Conservation (phyloP, 257 asterid genomes). For the Salvia miltiorrhiza region DNA sequence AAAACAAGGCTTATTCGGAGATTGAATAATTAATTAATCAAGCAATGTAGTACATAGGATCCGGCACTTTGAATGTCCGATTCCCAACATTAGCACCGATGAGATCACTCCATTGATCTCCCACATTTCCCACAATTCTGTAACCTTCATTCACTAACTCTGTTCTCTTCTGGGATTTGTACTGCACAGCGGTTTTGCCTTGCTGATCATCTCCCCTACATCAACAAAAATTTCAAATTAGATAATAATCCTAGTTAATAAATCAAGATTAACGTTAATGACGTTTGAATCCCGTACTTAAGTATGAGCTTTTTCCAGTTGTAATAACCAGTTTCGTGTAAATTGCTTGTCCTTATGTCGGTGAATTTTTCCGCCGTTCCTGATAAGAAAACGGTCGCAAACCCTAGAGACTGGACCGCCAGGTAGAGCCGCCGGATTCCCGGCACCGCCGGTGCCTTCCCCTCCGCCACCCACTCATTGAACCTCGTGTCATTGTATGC, state of each 20-base stretch:
- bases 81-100: slow-evolving; percentile 36
- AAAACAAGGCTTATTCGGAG: too few species aligned
- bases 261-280: neutral
- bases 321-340: slow-evolving; percentile 39
- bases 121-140: slow-evolving; percentile 56
- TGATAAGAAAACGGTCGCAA: slow-evolving; percentile 31
- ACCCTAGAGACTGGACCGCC: slow-evolving; percentile 21
- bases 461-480: slow-evolving; percentile 44
- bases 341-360: slow-evolving; percentile 23
- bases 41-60: slow-evolving; percentile 55
- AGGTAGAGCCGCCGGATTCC: slow-evolving; percentile 27
- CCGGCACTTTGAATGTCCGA: slow-evolving; percentile 60
- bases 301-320: slow-evolving; percentile 39
- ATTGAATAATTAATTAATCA: too few species aligned
- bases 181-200: slow-evolving; percentile 21
- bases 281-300: slow-evolving; percentile 24
- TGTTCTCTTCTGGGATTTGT: slow-evolving; percentile 31
- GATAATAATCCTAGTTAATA: too few species aligned
- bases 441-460: slow-evolving; percentile 40
- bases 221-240: neutral
- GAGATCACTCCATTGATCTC: slow-evolving; percentile 74
- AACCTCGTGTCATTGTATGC: slow-evolving; percentile 37
- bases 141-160: slow-evolving; percentile 44
- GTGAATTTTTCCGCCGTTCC: slow-evolving; percentile 29
- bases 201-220: slow-evolving; percentile 29